Conservation (phyloP, 768 basidiomycete species). For the Psilocybe cubensis region DNA sequence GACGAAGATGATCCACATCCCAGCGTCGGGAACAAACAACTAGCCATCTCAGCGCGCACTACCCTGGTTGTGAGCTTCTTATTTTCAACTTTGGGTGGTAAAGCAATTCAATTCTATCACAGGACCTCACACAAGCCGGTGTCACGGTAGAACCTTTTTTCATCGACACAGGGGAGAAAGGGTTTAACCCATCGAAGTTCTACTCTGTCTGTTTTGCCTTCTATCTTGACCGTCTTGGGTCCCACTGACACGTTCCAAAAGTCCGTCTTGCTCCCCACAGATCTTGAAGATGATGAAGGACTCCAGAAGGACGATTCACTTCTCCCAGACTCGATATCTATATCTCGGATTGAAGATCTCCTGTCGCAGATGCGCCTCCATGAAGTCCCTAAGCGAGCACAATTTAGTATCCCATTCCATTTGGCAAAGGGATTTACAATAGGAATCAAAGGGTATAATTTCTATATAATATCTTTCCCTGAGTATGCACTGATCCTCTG, state of each 20-base stretch:
- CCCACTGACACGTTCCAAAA: slow-evolving; percentile 27
- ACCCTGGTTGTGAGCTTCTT: slow-evolving; percentile 60
- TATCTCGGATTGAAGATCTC: slow-evolving; percentile 77
- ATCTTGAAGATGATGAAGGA: slow-evolving; percentile 57
- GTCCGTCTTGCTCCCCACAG: slow-evolving; percentile 63
- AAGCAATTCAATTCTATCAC: slow-evolving; percentile 2
- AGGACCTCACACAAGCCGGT: slow-evolving; percentile 86
- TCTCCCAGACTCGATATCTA: slow-evolving; percentile 73
- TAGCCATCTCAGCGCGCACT: slow-evolving; percentile 71
- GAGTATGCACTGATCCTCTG: slow-evolving; percentile 5
- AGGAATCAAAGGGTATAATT: slow-evolving; percentile 74
- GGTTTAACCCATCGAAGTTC: slow-evolving; percentile 76
- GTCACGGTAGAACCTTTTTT: slow-evolving; percentile 89
- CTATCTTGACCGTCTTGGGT: neutral
- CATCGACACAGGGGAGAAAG: slow-evolving; percentile 67
- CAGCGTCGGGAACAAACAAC: slow-evolving; percentile 55
- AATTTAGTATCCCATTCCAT: slow-evolving; percentile 82
- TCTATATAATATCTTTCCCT: neutral
- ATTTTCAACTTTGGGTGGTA: neutral
- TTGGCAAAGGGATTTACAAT: slow-evolving; percentile 76
- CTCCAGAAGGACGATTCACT: slow-evolving; percentile 43
- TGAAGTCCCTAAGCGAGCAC: slow-evolving; percentile 81
- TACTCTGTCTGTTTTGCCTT: slow-evolving; percentile 61
- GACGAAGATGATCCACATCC: slow-evolving; percentile 83
- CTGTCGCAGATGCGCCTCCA: slow-evolving; percentile 80